These are phyloP conservation scores for Mortierella sp. DNA, from an alignment of 371 early-diverging fungal genomes.

Conservation along the genomic window DNA sequence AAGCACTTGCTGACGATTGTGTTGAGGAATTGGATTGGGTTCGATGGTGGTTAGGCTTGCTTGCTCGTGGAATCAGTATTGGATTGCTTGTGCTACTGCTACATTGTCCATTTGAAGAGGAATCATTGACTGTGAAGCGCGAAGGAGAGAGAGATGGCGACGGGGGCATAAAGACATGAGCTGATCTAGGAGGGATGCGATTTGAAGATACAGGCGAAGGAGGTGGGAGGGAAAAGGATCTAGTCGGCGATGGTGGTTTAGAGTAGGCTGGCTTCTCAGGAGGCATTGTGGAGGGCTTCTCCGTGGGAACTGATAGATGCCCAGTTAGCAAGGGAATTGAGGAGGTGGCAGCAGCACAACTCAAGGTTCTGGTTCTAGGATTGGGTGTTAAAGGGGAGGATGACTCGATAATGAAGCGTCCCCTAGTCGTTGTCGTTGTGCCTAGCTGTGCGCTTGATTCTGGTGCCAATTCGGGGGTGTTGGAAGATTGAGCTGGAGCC, in stretches of 20 bases:
- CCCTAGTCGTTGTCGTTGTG: constrained; percentile 36
- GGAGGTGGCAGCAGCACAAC: constrained; percentile 9
- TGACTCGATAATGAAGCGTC: constrained; percentile 54
- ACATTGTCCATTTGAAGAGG: neutral
- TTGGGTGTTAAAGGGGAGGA: constrained; percentile 12
- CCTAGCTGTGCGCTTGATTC: constrained; percentile 4
- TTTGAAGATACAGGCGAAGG: constrained; percentile 11
- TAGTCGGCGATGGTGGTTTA: constrained; percentile 13
- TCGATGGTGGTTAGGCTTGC: constrained; percentile 30
- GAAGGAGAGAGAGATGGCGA: constrained; percentile 24
- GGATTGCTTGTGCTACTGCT: constrained; percentile 28
- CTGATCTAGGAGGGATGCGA: constrained; percentile 10
- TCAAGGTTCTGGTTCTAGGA: constrained; percentile 41
- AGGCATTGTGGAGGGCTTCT: neutral
- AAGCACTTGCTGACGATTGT: constrained; percentile 32
- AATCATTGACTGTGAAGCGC: neutral
- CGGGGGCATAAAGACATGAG: constrained; percentile 7
- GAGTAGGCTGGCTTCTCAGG: constrained; percentile 6
- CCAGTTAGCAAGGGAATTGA: constrained; percentile 2
- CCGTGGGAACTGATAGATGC: neutral
- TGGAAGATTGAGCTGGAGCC: neutral
- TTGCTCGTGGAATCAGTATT: constrained; percentile 37
- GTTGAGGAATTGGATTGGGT: constrained; percentile 42
- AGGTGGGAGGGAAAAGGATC: constrained; percentile 10
- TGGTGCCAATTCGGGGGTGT: neutral